Base-by-base conservation (phyloP, 306 rosid genomes). In the Begonia masoniana region DNA sequence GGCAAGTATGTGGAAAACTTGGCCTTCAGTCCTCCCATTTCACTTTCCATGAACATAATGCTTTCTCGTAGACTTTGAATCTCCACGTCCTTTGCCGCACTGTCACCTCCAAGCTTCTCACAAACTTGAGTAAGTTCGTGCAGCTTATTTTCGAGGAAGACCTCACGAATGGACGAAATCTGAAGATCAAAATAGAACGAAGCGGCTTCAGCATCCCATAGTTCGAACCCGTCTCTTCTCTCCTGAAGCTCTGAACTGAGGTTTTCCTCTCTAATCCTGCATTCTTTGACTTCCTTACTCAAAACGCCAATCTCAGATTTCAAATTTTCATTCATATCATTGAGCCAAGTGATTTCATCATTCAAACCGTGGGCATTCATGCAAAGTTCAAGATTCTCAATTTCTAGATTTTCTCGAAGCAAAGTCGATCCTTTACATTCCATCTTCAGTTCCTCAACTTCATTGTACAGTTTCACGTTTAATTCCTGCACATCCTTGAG, bases 201-300 rank as follows among this genome's bases (percentile, higher is more conserved):
- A 46, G 84, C 72, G 46, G 99, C 96, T 71, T 92, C 99, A 19
- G 85, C 86, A 56, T 92, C 99, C 96, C 96, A 92, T 52, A 92
- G 82, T 70, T 84, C 73, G 58, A 82, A 81, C 64, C 82, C 89
- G 11, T 77, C 82, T 69, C 84, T 72, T 77, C 69, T 87, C 68
- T 82, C 96, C 70, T 73, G 75, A 62, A 87, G 77, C 76, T 81
- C 99, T 51, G 75, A 70, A 60, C 63, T 86, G 76, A 92, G 60
- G 64, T 74, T 71, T 54, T 87, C 84, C 66, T 86, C 96, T 67
- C 84, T 75, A 23, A 60, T 76, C 56, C 69, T 79, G 67, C 67
- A 74, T 51, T 81, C 83, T 62, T 79, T 82, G 61, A 86, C 76
- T 75, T 82, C 85, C 39, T 69, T 66, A 7, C 71, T 62, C 60